Percentiles rank a stretch among this genome's conserved stretches.
Evolutionary conservation across 2,329 filamentous ascomycete species (phyloP).

Genomic region (Talaromyces sp.): DNA sequence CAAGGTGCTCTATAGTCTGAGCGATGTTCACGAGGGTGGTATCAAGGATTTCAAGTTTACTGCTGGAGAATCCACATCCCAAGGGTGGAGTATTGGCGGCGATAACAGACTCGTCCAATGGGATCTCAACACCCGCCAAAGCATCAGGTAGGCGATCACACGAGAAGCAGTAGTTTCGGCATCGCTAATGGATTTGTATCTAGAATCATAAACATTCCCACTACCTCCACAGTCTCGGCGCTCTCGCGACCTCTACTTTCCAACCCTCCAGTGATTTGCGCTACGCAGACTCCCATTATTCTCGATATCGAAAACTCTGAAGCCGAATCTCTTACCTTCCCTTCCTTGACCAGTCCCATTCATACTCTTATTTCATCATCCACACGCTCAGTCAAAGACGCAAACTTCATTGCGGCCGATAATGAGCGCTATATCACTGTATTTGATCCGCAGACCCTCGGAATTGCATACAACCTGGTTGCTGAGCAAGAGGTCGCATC

Average conservation of each 20-base stretch:
- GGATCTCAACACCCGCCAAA: slow-evolving; percentile 46
- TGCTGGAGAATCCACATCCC: slow-evolving; percentile 33
- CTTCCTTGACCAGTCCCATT: slow-evolving; percentile 49
- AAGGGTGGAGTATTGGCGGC: slow-evolving; percentile 54
- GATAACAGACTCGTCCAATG: slow-evolving; percentile 53
- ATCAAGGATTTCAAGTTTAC: slow-evolving; percentile 52
- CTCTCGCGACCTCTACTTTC: slow-evolving; percentile 42
- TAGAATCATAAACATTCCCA: slow-evolving; percentile 45
- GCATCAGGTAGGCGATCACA: slow-evolving; percentile 38
- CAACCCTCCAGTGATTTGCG: slow-evolving; percentile 46
- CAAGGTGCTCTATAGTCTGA: slow-evolving; percentile 44
- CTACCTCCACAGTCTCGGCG: slow-evolving; percentile 36
- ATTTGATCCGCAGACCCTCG: slow-evolving; percentile 43
- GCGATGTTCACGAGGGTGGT: slow-evolving; percentile 46
- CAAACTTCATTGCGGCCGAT: slow-evolving; percentile 48
- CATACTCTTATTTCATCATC: slow-evolving; percentile 46
- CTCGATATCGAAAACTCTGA: slow-evolving; percentile 41
- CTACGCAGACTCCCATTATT: slow-evolving; percentile 49
- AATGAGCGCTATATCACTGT: slow-evolving; percentile 51
- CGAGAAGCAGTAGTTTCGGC: not conserved
- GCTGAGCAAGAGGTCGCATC: slow-evolving; percentile 46
- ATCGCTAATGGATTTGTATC: not conserved
- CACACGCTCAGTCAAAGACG: slow-evolving; percentile 30
- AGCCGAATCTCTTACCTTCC: slow-evolving; percentile 41
- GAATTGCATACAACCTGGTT: slow-evolving; percentile 47